Base-by-base conservation (phyloP, 116 monocot species). In the Cymodocea nodosa region DNA sequence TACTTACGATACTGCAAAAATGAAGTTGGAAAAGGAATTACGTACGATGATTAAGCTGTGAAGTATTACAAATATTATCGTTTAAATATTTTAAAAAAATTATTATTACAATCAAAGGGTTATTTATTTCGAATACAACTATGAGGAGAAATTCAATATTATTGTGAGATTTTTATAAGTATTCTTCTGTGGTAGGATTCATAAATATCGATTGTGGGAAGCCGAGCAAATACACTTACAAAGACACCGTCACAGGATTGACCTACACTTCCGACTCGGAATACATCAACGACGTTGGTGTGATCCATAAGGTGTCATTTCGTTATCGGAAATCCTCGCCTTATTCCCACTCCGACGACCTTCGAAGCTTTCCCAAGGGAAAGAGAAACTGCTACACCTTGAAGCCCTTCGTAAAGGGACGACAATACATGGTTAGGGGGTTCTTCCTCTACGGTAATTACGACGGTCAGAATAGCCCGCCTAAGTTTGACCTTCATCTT, bases 361-460 rank as follows among this genome's bases (percentile, higher is more conserved):
- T 81, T 1, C 23, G 82, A 50, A 78, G 61, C 50, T 82, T 82
- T 48, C 75, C 74, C 23, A 35, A 3, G 15, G 68, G 60, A 3
- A 50, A 48, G 19, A 70, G 75, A 19, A 82, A 72, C 50, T 82
- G 82, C 69, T 78, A 74, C 75, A 60, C 63, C 0, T 0, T 71
- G 20, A 15, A 19, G 6, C 62, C 68, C 0, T 3, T 78, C 5
- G 19, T 2, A 1, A 13, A 1, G 15, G 60, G 64, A 2, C 5
- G 6, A 0, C 60, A 50, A 51, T 82, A 82, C 63, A 24, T 82
- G 2, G 52, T 82, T 6, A 20, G 78, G 0, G 78, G 71, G 13
- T 51, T n/a, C 1, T 82, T 82, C 68, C 59, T 64, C 11, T 82
- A 82, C 40, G 75, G 72, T 1, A 75, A 82, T 71, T 78, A 78